Evolutionary conservation across 352 stramenopile species (phyloP).

Genomic region (Thalassiosira mediterranea): DNA sequence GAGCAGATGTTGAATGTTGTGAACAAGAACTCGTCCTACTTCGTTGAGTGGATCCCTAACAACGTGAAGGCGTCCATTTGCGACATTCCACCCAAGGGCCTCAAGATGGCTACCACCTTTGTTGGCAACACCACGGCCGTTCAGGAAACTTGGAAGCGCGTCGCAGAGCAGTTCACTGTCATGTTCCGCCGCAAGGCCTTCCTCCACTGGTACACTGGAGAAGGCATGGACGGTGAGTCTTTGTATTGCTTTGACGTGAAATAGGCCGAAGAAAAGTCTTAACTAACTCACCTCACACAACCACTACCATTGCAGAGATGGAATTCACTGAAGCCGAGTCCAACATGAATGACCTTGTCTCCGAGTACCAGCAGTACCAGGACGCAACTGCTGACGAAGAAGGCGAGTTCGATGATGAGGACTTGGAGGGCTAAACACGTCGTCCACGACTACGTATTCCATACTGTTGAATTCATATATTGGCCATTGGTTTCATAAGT

Average conservation of each 20-base stretch:
- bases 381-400: not conserved
- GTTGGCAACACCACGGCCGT: slow-evolving; percentile 94
- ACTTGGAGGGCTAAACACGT: slow-evolving; percentile 1
- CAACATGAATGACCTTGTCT: slow-evolving; percentile 99
- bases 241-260: not conserved
- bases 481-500: too few relatives aligned
- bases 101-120: slow-evolving; percentile 95
- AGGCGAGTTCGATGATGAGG: not conserved
- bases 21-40: slow-evolving; percentile 99
- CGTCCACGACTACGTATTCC: too few relatives aligned
- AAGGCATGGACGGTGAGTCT: slow-evolving; percentile 94
- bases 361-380: slow-evolving; percentile 99
- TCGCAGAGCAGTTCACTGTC: slow-evolving; percentile 99
- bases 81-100: slow-evolving; percentile 95
- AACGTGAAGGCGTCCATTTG: slow-evolving; percentile 98
- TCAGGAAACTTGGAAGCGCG: slow-evolving; percentile 99
- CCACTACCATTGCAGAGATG: slow-evolving; percentile 92
- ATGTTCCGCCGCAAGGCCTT: slow-evolving; percentile 99
- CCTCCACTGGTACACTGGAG: slow-evolving; percentile 99
- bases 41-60: slow-evolving; percentile 99
- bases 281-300: too few relatives aligned
- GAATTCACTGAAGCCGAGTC: slow-evolving; percentile 99
- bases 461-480: too few relatives aligned
- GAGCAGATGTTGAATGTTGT: slow-evolving; percentile 90
- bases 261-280: too few relatives aligned